Evolutionary conservation across 345 rosid species (phyloP).

Genomic region (Adansonia digitata): DNA sequence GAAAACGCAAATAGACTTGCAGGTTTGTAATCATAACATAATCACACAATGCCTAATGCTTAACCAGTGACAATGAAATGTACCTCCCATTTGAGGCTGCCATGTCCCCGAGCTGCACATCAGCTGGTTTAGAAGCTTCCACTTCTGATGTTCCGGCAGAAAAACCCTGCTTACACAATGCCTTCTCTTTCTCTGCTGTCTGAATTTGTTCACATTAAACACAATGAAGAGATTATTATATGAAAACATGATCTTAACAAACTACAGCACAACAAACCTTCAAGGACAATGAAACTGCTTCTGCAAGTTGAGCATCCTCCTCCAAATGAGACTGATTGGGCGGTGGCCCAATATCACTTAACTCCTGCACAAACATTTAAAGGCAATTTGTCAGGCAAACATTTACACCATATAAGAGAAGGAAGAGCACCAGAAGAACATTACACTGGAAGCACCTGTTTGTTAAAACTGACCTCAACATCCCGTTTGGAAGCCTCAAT

Average conservation of each 20-base stretch:
- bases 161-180: conserved; percentile 34
- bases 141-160: conserved; percentile 41
- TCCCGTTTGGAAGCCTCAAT: conserved; percentile 94
- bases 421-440: neutral
- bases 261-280: conserved; percentile 37
- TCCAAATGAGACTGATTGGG: conserved; percentile 35
- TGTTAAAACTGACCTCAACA: conserved; percentile 41
- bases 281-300: conserved; percentile 63
- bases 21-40: neutral
- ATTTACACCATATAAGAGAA: neutral
- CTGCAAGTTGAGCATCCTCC: conserved; percentile 67
- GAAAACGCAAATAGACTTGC: neutral
- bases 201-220: conserved; percentile 33
- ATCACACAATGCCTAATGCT: neutral
- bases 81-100: conserved; percentile 72
- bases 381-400: conserved; percentile 6
- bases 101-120: conserved; percentile 32
- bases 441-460: neutral
- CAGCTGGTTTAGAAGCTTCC: conserved; percentile 35
- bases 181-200: conserved; percentile 73
- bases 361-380: conserved; percentile 32
- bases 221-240: neutral
- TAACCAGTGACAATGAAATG: conserved; percentile 9
- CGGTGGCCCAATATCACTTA: conserved; percentile 34
- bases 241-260: conserved; percentile 3